These are phyloP conservation scores for Sesbania bispinosa DNA, from an alignment of 306 rosid genomes.

Conservation along the genomic window DNA sequence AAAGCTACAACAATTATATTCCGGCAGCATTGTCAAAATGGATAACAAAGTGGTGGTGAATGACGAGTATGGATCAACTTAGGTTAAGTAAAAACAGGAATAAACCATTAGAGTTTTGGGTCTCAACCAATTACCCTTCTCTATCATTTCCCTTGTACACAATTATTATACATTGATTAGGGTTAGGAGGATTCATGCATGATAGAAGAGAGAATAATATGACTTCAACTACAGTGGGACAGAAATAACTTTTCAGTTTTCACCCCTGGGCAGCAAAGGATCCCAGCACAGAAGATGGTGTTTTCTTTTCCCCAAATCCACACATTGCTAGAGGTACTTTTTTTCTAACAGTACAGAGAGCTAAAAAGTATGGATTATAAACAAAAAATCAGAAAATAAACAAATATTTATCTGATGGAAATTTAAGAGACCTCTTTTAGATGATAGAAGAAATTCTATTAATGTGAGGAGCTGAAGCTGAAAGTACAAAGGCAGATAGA, in stretches of 20 bases:
- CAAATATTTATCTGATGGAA: neutral
- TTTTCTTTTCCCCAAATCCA: slow-evolving; percentile 6
- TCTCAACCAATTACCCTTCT: neutral
- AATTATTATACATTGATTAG: neutral
- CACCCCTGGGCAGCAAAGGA: neutral
- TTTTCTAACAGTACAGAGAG: neutral
- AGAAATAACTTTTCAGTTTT: neutral
- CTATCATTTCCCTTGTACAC: neutral
- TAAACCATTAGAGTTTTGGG: neutral
- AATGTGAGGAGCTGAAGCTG: neutral
- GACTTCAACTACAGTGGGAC: neutral
- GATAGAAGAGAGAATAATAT: slow-evolving; percentile 1
- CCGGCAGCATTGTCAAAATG: neutral
- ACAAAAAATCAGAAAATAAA: neutral
- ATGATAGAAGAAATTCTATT: neutral
- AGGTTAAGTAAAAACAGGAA: neutral
- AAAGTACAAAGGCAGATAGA: neutral
- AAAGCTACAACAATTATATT: slow-evolving; percentile 10
- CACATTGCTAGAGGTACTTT: neutral
- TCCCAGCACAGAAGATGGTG: neutral
- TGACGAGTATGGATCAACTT: neutral
- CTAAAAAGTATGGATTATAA: neutral
- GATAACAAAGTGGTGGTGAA: slow-evolving; percentile 2
- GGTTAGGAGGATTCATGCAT: neutral
- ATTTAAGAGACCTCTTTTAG: neutral